Base-by-base conservation (phyloP, 176 grass and related monocot species). In the Areca catechu region DNA sequence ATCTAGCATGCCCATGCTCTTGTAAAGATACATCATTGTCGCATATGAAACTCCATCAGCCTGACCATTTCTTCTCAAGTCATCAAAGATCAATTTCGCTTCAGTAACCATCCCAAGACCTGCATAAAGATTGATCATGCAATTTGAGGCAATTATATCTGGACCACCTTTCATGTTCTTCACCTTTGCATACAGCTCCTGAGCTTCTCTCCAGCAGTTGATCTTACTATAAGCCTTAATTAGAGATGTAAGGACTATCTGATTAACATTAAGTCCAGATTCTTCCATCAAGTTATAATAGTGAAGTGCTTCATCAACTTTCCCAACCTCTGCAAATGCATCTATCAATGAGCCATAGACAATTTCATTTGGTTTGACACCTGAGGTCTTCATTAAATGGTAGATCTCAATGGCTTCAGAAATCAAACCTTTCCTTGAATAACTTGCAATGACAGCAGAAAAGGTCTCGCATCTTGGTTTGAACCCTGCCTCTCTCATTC, bases 61-160 rank as follows among this genome's bases (percentile, higher is more conserved):
- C 22, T 20, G 25, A 24, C 43, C 54, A 49, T 81, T 81, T 77
- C 55, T 75, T 20, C 62, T 85, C 58, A 85, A 67, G 49, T 22
- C 74, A 21, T 82, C 74, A 75, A 85, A 85, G 43, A 85, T 81
- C 59, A 63, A 75, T 65, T 78, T 89, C 43, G 77, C 81, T 56
- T 89, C 71, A 34, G 16, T 61, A 43, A 79, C 63, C 86, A 89
- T 89, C n/a, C 81, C 86, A 72, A 89, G 77, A 52, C 81, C 74
- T 27, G 81, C 77, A 81, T 81, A 89, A 60, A 89, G 74, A 52
- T 85, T 84, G 63, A 89, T 79, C 74, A 89, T 81, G 67, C 77
- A 71, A 74, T 89, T 89, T 24, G 86, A 89, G 20, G 81, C 81
- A 61, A 89, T 61, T 4, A 61, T 76, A 34, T 89, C 86, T 72